Percentiles rank a stretch among this genome's conserved stretches.
Evolutionary conservation across 148 eudicot species (phyloP).

Genomic region (Agrostemma githago): DNA sequence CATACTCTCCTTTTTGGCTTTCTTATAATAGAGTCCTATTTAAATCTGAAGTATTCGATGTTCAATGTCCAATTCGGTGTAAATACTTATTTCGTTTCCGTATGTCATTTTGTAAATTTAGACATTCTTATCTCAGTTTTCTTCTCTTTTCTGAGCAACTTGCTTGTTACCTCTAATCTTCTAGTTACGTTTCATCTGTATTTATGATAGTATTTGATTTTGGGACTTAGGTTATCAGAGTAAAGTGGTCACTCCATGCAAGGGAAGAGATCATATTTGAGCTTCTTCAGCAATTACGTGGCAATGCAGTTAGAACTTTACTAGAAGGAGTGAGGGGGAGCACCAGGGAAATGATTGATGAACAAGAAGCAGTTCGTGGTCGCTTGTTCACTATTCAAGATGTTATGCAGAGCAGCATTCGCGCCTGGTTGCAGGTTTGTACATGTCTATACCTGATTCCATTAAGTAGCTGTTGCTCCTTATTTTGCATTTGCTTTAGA

Average conservation of each 20-base stretch:
- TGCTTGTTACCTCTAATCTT: background rate
- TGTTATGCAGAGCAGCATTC: constrained; percentile 87
- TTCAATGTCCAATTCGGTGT: background rate
- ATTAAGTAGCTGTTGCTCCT: background rate
- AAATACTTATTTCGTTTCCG: background rate
- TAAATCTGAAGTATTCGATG: background rate
- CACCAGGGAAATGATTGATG: constrained; percentile 81
- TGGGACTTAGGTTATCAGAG: constrained; percentile 70
- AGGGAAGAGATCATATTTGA: constrained; percentile 94
- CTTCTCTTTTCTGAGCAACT: background rate
- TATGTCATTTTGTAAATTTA: background rate
- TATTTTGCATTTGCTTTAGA: background rate
- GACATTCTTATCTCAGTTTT: background rate
- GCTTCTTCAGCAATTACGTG: constrained; percentile 83
- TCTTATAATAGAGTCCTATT: too few relatives aligned
- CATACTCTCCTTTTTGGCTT: background rate
- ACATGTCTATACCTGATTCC: background rate
- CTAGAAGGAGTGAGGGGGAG: constrained; percentile 65
- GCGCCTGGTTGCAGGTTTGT: constrained; percentile 95
- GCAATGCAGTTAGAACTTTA: constrained; percentile 48
- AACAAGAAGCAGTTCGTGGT: constrained; percentile 97
- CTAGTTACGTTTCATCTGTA: background rate
- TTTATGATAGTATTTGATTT: background rate
- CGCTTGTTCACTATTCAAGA: constrained; percentile 95
- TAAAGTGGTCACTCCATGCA: constrained; percentile 97